Evolutionary conservation across 2,329 filamentous ascomycete species (phyloP).

Genomic region (Penicillium brasilianum): DNA sequence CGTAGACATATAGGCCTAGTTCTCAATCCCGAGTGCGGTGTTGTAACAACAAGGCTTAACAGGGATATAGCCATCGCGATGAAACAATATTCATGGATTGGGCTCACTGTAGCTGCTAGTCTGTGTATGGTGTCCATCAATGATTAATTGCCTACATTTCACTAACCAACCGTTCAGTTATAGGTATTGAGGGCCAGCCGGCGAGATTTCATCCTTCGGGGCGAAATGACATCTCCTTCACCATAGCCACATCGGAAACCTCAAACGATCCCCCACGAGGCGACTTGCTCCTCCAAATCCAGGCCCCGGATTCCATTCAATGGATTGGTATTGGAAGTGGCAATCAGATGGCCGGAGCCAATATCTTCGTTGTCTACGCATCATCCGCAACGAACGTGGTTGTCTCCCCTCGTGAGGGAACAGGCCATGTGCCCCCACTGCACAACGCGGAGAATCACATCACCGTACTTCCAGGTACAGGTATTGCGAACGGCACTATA

Average conservation of each 20-base stretch:
- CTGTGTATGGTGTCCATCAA: neutral
- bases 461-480: neutral
- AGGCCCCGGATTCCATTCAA: neutral
- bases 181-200: neutral
- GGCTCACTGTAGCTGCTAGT: neutral
- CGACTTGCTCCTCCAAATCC: neutral
- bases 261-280: neutral
- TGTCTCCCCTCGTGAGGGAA: neutral
- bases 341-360: neutral
- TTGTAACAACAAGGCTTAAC: neutral
- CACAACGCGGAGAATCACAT: neutral
- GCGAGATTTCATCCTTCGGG: neutral
- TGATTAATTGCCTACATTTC: neutral
- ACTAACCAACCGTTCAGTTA: neutral
- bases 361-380: neutral
- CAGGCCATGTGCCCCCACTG: neutral
- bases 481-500: neutral
- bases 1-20: neutral
- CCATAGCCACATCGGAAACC: neutral
- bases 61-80: neutral
- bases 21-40: neutral
- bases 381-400: neutral
- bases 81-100: neutral
- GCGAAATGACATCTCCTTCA: neutral
- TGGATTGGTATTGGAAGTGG: neutral